These are phyloP conservation scores for Grigorovia humatica DNA, from an alignment of 805 yeast species.

Conservation along the genomic window DNA sequence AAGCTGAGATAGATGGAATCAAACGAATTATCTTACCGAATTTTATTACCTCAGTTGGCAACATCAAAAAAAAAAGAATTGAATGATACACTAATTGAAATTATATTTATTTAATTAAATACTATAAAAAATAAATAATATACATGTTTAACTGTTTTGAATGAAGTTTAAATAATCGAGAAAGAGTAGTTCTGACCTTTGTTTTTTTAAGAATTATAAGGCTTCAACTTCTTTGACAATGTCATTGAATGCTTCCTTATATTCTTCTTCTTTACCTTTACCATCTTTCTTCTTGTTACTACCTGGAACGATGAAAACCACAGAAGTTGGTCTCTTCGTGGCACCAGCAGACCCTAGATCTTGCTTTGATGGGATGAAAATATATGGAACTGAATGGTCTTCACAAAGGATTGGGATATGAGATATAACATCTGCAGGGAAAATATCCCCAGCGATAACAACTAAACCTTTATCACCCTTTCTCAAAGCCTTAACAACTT, in stretches of 20 bases:
- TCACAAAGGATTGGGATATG: conserved; percentile 97
- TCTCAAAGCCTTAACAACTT: conserved; percentile 94
- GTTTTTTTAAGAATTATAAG: conserved; percentile 13
- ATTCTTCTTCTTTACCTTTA: conserved; percentile 67
- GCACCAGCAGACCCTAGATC: conserved; percentile 98
- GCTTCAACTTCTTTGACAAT: conserved; percentile 74
- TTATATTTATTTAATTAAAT: neutral
- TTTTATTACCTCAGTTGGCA: too few relatives aligned
- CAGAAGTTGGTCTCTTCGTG: conserved; percentile 97
- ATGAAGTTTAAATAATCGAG: neutral
- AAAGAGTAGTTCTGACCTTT: neutral
- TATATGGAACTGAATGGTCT: conserved; percentile 81
- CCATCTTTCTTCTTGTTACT: conserved; percentile 74
- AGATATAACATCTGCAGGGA: conserved; percentile 93
- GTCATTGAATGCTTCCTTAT: conserved; percentile 87
- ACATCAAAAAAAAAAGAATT: neutral
- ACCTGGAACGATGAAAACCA: conserved; percentile 95
- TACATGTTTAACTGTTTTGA: neutral
- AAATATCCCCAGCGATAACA: conserved; percentile 94
- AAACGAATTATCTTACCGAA: too few relatives aligned
- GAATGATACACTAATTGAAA: neutral
- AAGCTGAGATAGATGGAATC: too few relatives aligned
- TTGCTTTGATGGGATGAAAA: conserved; percentile 94
- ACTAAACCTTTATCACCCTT: conserved; percentile 98
- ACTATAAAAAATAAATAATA: neutral